phyloP scores from a whole-genome alignment of 2,329 filamentous ascomycete genomes.

The Ascosphaera apis region DNA sequence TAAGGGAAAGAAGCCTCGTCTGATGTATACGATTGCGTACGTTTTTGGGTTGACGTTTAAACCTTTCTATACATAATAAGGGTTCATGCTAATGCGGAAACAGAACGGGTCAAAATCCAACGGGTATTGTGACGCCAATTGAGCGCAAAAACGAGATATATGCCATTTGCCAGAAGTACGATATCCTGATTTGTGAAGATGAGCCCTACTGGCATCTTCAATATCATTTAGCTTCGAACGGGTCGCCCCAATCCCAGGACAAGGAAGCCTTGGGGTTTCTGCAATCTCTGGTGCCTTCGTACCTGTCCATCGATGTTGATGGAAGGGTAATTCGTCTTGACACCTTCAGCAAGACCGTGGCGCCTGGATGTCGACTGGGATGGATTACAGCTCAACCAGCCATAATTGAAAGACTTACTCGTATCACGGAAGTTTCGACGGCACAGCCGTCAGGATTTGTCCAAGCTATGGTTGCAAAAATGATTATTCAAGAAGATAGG shows the following conservation, averaged over 20 bases:
- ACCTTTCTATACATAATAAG: not conserved
- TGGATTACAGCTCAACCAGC: constrained; percentile 74
- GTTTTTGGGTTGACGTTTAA: constrained; percentile 14
- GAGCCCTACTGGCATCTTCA: constrained; percentile 94
- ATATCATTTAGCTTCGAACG: constrained; percentile 44
- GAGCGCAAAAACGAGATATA: constrained; percentile 59
- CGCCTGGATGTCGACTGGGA: constrained; percentile 69
- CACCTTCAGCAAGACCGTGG: constrained; percentile 83
- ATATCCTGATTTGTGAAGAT: constrained; percentile 80
- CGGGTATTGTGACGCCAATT: constrained; percentile 49
- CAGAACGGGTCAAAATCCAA: constrained; percentile 78
- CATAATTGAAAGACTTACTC: constrained; percentile 48
- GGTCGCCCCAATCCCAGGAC: constrained; percentile 13
- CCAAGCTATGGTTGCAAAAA: constrained; percentile 56
- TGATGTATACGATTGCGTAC: constrained; percentile 79
- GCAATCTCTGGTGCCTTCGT: constrained; percentile 64
- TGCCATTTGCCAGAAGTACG: constrained; percentile 55
- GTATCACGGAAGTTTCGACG: constrained; percentile 55
- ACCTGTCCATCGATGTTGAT: constrained; percentile 57
- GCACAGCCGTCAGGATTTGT: constrained; percentile 79
- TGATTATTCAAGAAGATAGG: constrained; percentile 54
- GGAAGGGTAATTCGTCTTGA: constrained; percentile 76
- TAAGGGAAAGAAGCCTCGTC: constrained; percentile 51
- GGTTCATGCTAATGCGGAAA: constrained; percentile 5
- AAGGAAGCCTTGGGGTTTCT: constrained; percentile 50